Evolutionary conservation across 257 asterid genomes (phyloP), one percentile per base, ranked within the genome.

Genomic region (Avicennia marina): DNA sequence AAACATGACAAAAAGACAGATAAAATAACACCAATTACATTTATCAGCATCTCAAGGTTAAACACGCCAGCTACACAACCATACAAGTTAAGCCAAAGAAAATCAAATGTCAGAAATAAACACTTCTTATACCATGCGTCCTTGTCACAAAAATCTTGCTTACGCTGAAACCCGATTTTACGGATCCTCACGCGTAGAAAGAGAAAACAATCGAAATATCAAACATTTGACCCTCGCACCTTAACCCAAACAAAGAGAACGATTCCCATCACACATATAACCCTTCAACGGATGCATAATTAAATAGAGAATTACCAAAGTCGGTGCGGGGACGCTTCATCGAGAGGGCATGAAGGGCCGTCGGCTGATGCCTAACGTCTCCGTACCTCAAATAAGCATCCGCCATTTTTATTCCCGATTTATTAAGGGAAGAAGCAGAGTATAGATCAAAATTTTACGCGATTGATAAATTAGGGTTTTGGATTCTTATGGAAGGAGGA

Each of bases 361-460:
- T 65, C 26, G 66, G 63, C 68, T 58, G 90, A 78, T 81, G 95
- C 72, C 74, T 53, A 34, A 63, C 73, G 31, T 76, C 91, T 43
- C 75, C 58, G 79, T 76, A 82, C 65, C 86, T 75, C 97, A 90
- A 84, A 63, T 86, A 89, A 53, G 81, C 78, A 54, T 84, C 95
- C 40, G 78, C 83, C 97, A 89, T 89, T 9, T 12, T 18, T 46
- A 24, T 38, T 47, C 10, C 11, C n/a, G 68, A 2, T 27, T 10
- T 34, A 38, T 42, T 21, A 59, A 43, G 17, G 18, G 33, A 24
- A 34, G 25, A 8, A 9, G 20, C 5, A 1, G 22, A 46, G 17
- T 27, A 20, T 62, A 42, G 45, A 41, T 44, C 46, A 18, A 21
- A 58, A 7, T 25, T 17, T n/a, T 33, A 43, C 27, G 41, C 59